A percentile compares a stretch with the other conserved stretches of the same genome.
phyloP scores from a whole-genome alignment of 2,329 filamentous ascomycete species.

The Talaromyces sp. region DNA sequence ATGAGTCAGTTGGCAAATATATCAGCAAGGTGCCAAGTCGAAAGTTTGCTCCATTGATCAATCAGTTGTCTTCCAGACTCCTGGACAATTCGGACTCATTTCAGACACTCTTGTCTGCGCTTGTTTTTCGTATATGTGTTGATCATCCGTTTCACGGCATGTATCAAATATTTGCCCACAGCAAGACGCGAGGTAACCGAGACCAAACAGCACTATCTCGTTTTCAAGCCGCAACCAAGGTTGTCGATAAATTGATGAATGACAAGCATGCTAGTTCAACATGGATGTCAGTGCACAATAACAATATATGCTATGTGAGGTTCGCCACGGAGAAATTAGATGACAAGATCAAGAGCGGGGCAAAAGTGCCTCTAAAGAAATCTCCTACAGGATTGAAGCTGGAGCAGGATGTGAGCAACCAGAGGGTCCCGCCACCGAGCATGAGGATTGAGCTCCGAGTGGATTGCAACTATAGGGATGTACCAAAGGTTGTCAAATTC shows the following conservation, averaged over 20 bases:
- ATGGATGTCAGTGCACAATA: slow-evolving; percentile 68
- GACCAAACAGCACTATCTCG: slow-evolving; percentile 72
- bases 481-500: slow-evolving; percentile 70
- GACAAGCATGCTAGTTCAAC: slow-evolving; percentile 50
- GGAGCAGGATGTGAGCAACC: slow-evolving; percentile 57
- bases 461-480: slow-evolving; percentile 66
- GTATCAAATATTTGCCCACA: slow-evolving; percentile 89
- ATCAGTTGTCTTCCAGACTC: slow-evolving; percentile 90
- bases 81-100: slow-evolving; percentile 66
- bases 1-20: slow-evolving; percentile 66
- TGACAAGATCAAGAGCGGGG: slow-evolving; percentile 61
- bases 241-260: slow-evolving; percentile 58
- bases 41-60: slow-evolving; percentile 91
- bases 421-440: slow-evolving; percentile 79
- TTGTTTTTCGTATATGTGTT: slow-evolving; percentile 78
- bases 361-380: slow-evolving; percentile 59
- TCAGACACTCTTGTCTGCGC: slow-evolving; percentile 65
- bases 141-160: slow-evolving; percentile 97
- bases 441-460: slow-evolving; percentile 73
- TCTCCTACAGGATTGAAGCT: slow-evolving; percentile 60
- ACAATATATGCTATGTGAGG: slow-evolving; percentile 60
- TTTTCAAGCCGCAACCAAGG: slow-evolving; percentile 63
- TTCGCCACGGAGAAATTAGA: slow-evolving; percentile 47
- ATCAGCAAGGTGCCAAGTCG: slow-evolving; percentile 73
- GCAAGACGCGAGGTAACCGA: slow-evolving; percentile 60